These are phyloP conservation scores for Penicillium paradoxum DNA, from an alignment of 495 filamentous ascomycete species.

Conservation along the genomic window DNA sequence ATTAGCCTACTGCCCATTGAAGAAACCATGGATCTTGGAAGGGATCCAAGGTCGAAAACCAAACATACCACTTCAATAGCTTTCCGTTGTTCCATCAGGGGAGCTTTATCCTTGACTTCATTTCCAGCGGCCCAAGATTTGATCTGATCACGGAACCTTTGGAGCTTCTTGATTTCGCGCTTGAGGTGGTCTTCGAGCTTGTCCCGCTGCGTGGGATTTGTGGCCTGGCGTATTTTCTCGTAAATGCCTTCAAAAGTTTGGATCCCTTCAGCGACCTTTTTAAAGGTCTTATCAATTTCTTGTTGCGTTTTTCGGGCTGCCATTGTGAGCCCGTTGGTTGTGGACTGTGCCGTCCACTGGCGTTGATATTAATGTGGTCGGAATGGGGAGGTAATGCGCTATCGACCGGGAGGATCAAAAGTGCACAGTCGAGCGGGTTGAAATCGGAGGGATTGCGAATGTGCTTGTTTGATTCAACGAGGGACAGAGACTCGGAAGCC, in stretches of 20 bases:
- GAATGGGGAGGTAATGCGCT: conserved; percentile 12
- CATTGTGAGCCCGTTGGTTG: conserved; percentile 51
- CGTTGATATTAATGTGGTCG: conserved; percentile 12
- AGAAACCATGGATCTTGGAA: background rate
- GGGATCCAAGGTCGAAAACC: background rate
- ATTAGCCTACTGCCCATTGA: conserved; percentile 16
- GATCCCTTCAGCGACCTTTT: conserved; percentile 92
- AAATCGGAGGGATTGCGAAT: conserved; percentile 3
- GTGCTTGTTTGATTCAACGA: conserved; percentile 14
- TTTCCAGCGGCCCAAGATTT: conserved; percentile 97
- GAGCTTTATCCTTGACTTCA: conserved; percentile 98
- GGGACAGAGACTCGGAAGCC: conserved; percentile 9
- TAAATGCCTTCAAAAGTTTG: conserved; percentile 85
- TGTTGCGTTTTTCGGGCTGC: conserved; percentile 91
- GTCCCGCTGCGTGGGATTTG: conserved; percentile 92
- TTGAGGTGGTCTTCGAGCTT: conserved; percentile 97
- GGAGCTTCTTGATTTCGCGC: conserved; percentile 99
- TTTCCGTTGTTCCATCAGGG: conserved; percentile 85
- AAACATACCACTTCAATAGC: conserved; percentile 83
- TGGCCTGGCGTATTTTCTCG: conserved; percentile 88
- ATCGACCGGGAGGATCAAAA: conserved; percentile 16
- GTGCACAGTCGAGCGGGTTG: conserved; percentile 4
- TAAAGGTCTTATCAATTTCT: conserved; percentile 98
- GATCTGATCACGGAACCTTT: conserved; percentile 94
- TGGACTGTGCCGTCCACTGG: conserved; percentile 22